phyloP scores from a whole-genome alignment of 441 rosid genomes.

The Omphalea diandra region DNA sequence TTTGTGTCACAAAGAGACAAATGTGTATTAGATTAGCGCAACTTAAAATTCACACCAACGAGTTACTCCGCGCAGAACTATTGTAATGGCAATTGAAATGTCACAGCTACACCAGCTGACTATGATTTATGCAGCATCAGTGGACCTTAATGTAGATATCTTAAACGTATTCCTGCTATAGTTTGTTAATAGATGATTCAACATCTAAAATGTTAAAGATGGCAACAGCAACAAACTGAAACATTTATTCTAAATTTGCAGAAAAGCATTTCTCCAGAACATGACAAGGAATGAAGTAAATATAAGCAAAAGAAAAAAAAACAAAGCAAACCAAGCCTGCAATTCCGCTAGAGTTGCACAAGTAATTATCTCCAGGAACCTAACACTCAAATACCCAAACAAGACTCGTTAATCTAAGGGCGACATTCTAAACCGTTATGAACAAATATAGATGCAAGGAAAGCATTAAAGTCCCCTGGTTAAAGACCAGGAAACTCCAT shows the following conservation, averaged over 20 bases:
- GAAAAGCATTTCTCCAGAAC: background rate
- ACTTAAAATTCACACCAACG: background rate
- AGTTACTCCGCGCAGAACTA: background rate
- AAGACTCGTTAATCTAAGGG: background rate
- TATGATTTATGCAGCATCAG: no score
- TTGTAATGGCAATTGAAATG: background rate
- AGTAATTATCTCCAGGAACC: conserved; percentile 4
- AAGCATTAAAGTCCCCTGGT: background rate
- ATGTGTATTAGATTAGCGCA: background rate
- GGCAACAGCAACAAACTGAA: background rate
- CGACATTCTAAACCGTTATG: background rate
- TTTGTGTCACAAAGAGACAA: background rate
- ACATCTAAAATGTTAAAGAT: background rate
- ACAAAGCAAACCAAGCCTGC: background rate
- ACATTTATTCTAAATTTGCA: background rate
- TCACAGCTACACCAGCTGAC: background rate
- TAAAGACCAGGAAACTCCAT: background rate
- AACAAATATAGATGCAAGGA: no score
- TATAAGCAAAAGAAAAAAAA: background rate
- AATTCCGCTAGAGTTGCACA: background rate
- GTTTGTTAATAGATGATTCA: background rate
- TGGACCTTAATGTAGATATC: no score
- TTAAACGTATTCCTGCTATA: no score
- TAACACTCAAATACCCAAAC: background rate
- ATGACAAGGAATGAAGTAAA: background rate